Conservation (phyloP, 768 basidiomycete species). For the Mycena kentingensis region DNA sequence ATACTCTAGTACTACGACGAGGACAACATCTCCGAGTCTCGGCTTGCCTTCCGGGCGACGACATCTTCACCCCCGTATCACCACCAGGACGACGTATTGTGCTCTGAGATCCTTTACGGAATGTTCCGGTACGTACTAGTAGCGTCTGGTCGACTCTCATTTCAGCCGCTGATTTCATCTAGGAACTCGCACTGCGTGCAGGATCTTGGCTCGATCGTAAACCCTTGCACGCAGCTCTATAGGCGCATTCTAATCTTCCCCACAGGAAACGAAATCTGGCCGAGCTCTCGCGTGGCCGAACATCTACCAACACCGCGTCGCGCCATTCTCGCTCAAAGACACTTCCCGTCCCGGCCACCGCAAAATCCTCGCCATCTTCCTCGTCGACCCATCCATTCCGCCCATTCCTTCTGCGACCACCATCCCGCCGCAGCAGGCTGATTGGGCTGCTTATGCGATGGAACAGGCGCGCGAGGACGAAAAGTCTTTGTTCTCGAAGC, state of each 20-base stretch:
- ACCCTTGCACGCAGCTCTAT: neutral
- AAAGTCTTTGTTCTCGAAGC: neutral
- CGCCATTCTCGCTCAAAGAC: slow-evolving; percentile 37
- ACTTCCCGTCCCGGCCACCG: slow-evolving; percentile 36
- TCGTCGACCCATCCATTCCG: slow-evolving; percentile 35
- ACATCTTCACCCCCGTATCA: slow-evolving; percentile 15
- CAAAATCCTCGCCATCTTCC: slow-evolving; percentile 41
- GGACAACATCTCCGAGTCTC: slow-evolving; percentile 33
- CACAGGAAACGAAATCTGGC: slow-evolving; percentile 25
- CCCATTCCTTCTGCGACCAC: slow-evolving; percentile 32
- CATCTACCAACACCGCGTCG: slow-evolving; percentile 38
- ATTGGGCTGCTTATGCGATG: slow-evolving; percentile 27
- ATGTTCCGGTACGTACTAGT: slow-evolving; percentile 10
- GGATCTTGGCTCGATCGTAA: slow-evolving; percentile 29
- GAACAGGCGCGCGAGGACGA: slow-evolving; percentile 2
- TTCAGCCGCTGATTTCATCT: neutral
- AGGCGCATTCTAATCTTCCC: neutral
- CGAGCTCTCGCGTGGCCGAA: slow-evolving; percentile 42
- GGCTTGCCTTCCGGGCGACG: slow-evolving; percentile 34
- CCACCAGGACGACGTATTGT: slow-evolving; percentile 21
- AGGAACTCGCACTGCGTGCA: slow-evolving; percentile 21
- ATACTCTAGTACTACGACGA: slow-evolving; percentile 28
- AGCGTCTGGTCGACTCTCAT: neutral
- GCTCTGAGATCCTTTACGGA: slow-evolving; percentile 9
- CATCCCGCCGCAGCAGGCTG: slow-evolving; percentile 35